phyloP scores from a whole-genome alignment of 148 eudicot species.

The Vaccinium myrtillus region DNA sequence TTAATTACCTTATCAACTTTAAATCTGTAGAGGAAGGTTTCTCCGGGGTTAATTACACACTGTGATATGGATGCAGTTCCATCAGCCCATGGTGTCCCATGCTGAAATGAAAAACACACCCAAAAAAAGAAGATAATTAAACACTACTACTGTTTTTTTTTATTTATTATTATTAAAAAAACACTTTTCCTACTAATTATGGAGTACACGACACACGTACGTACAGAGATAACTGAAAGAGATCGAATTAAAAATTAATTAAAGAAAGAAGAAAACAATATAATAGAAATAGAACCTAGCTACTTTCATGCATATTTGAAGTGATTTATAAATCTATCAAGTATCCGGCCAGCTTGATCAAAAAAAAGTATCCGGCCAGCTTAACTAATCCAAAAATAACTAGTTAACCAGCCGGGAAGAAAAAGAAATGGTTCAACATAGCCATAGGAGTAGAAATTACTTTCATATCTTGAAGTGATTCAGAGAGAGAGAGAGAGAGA shows the following conservation, averaged over 20 bases:
- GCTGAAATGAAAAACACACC: conserved; percentile 18
- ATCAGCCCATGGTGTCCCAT: conserved; percentile 95
- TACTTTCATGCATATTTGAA: background rate
- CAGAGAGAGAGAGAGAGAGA: background rate
- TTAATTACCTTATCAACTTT: conserved; percentile 52
- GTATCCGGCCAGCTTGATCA: too few species aligned
- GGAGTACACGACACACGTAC: too few species aligned
- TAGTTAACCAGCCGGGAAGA: background rate
- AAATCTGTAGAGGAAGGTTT: conserved; percentile 65
- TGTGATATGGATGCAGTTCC: conserved; percentile 89
- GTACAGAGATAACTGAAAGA: too few species aligned
- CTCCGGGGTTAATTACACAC: conserved; percentile 74
- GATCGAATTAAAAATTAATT: too few species aligned
- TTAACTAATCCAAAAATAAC: background rate
- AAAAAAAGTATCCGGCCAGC: too few species aligned
- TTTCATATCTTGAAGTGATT: background rate
- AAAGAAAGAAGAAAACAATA: too few species aligned
- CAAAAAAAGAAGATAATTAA: background rate
- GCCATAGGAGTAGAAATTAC: background rate
- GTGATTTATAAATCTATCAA: background rate
- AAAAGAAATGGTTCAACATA: background rate
- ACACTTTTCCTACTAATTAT: too few species aligned
- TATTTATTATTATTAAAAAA: too few species aligned
- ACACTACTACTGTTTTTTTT: too few species aligned
- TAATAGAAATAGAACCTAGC: too few species aligned